A percentile compares a stretch with the other conserved stretches of the same genome.
These are phyloP conservation scores for Nicotiana noctiflora DNA, from an alignment of 257 asterid genomes.

Conservation along the genomic window DNA sequence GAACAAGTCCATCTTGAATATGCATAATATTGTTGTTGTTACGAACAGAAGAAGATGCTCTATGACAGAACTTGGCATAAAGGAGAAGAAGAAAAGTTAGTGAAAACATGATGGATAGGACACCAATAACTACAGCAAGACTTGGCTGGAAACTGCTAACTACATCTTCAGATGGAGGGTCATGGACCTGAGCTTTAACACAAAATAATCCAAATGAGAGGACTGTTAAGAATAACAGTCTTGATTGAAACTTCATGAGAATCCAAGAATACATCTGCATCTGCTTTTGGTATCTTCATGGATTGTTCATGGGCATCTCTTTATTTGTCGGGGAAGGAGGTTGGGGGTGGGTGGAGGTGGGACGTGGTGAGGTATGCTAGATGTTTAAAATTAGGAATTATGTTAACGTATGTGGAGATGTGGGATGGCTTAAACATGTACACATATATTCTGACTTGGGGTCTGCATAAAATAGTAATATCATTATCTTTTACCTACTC, in stretches of 20 bases:
- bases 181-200: constrained; percentile 18
- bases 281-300: constrained; percentile 11
- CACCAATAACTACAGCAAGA: constrained; percentile 59
- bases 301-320: background rate
- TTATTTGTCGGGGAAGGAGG: background rate
- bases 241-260: background rate
- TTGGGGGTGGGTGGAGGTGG: background rate
- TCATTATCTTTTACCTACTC: background rate
- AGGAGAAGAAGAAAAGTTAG: constrained; percentile 61
- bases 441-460: constrained; percentile 5
- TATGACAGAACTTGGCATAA: constrained; percentile 62
- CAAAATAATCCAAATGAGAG: constrained; percentile 4
- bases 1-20: constrained; percentile 36
- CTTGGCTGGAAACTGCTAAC: constrained; percentile 56
- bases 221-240: constrained; percentile 10
- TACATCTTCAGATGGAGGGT: constrained; percentile 16
- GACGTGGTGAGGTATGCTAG: background rate
- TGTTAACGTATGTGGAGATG: constrained; percentile 15
- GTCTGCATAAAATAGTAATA: background rate
- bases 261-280: constrained; percentile 15
- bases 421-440: constrained; percentile 12
- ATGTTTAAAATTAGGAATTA: background rate
- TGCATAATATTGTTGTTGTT: background rate
- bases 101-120: constrained; percentile 54
- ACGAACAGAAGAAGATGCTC: background rate